These are phyloP conservation scores for Marvania coccoides DNA, from an alignment of 139 green algal genomes.

Conservation along the genomic window DNA sequence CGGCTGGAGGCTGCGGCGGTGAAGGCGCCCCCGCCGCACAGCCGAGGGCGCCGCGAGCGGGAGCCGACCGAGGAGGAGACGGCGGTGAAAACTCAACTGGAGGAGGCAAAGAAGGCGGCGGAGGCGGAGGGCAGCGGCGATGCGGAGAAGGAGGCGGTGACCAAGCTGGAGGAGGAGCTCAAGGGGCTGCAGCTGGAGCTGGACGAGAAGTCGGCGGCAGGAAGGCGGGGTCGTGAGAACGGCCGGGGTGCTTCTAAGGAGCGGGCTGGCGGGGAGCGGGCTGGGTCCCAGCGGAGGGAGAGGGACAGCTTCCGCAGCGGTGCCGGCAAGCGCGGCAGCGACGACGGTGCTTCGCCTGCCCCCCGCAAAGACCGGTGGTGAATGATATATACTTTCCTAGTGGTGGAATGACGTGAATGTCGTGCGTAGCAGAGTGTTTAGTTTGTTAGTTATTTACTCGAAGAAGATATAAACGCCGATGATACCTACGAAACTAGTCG, in stretches of 20 bases:
- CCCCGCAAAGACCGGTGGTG: too few species aligned
- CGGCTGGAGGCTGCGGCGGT: constrained; percentile 45
- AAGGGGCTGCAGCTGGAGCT: constrained; percentile 32
- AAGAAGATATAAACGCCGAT: too few species aligned
- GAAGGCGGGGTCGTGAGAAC: background rate
- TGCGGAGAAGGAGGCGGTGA: constrained; percentile 27
- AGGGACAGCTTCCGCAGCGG: too few species aligned
- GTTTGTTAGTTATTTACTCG: too few species aligned
- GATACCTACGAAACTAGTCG: too few species aligned
- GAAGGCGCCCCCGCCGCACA: background rate
- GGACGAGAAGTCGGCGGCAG: constrained; percentile 29
- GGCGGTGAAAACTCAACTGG: constrained; percentile 35
- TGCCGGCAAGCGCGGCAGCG: background rate
- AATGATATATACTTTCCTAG: too few species aligned
- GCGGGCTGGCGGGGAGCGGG: background rate
- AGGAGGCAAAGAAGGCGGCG: constrained; percentile 34
- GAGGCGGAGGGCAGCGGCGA: background rate
- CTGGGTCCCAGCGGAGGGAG: background rate
- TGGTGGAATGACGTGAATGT: too few species aligned
- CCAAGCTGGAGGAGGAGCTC: constrained; percentile 16
- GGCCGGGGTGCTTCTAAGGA: background rate
- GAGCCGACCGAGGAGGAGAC: constrained; percentile 48
- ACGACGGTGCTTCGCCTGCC: background rate
- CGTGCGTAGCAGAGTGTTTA: too few species aligned
- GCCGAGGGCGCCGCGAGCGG: background rate